phyloP scores from a whole-genome alignment of 345 rosid genomes.

The Citropsis articulata region DNA sequence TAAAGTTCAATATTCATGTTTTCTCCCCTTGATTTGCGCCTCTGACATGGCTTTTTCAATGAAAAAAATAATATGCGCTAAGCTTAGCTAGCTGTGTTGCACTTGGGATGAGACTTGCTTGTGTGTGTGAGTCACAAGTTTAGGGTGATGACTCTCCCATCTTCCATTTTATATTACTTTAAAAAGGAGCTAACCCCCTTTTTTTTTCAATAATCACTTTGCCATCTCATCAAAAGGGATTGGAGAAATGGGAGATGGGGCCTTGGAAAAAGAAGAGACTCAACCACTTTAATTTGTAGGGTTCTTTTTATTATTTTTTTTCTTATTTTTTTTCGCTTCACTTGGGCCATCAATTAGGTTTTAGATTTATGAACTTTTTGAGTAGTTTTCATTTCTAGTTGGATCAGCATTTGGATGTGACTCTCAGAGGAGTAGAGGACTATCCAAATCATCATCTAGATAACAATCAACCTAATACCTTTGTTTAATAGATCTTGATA shows the following conservation, averaged over 20 bases:
- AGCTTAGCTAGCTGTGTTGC: slow-evolving; percentile 33
- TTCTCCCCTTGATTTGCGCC: slow-evolving; percentile 44
- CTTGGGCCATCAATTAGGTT: slow-evolving; percentile 10
- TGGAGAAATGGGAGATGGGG: slow-evolving; percentile 1
- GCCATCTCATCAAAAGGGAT: slow-evolving; percentile 3
- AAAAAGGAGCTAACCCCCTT: neutral
- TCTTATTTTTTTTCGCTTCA: neutral
- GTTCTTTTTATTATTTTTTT: neutral
- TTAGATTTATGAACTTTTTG: neutral
- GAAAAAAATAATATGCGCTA: neutral
- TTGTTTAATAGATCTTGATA: too few relatives aligned
- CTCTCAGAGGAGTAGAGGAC: neutral
- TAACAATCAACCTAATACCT: too few relatives aligned
- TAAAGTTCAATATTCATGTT: neutral
- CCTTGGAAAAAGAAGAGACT: neutral
- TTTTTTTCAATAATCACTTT: neutral
- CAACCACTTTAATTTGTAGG: slow-evolving; percentile 1
- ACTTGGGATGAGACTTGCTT: slow-evolving; percentile 7
- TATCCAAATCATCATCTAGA: too few relatives aligned
- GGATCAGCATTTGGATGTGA: neutral
- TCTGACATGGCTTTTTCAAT: slow-evolving; percentile 13
- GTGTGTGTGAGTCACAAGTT: slow-evolving; percentile 1
- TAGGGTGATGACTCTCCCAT: slow-evolving; percentile 6
- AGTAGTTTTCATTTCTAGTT: slow-evolving; percentile 1
- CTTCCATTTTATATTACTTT: neutral